Evolutionary conservation across 2,329 filamentous ascomycete genomes (phyloP).

Genomic region (Hypoxylon sp.): DNA sequence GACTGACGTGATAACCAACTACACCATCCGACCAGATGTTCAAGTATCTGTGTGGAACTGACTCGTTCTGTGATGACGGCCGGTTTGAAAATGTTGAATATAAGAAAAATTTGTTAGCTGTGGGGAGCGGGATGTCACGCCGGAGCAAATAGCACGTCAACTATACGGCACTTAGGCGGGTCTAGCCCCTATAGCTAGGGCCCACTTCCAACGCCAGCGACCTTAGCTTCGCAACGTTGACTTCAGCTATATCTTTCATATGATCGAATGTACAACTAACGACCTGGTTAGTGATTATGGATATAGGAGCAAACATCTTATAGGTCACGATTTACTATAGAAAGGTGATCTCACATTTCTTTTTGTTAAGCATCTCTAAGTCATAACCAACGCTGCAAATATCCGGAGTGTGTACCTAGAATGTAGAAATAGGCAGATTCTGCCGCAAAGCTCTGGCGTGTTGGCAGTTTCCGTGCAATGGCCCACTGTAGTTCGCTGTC

Average conservation of each 20-base stretch:
- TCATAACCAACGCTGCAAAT: background rate
- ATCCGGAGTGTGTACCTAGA: background rate
- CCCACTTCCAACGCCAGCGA: background rate
- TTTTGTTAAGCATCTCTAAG: background rate
- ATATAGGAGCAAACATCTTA: background rate
- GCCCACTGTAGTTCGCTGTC: background rate
- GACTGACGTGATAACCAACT: conserved; percentile 65
- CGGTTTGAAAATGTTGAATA: background rate
- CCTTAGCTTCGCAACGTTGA: background rate
- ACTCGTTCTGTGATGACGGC: background rate
- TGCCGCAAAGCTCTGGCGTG: background rate
- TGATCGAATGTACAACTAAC: background rate
- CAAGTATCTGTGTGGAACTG: background rate
- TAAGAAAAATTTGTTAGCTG: background rate
- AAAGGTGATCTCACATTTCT: background rate
- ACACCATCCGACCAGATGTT: conserved; percentile 52
- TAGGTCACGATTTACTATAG: background rate
- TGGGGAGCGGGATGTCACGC: background rate
- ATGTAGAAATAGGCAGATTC: too few species aligned
- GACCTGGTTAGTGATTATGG: background rate
- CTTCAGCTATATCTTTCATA: background rate
- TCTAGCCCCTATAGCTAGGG: background rate
- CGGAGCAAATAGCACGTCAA: background rate
- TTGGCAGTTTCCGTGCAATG: background rate
- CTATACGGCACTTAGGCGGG: background rate